Base-by-base conservation (phyloP, 192 early-diverging fungal genomes). In the Backusella morwellensis region DNA sequence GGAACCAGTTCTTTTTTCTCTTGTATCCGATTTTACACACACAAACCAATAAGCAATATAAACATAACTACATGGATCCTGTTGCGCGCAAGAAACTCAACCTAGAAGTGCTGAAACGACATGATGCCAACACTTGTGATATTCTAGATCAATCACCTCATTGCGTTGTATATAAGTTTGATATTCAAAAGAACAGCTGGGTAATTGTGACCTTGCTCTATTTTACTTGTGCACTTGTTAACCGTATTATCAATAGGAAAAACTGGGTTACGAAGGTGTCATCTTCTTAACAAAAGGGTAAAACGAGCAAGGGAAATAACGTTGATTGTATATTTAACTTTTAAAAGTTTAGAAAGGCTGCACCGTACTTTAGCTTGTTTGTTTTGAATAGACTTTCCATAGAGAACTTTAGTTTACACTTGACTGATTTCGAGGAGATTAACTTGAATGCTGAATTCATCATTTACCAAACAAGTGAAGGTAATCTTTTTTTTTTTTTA, bases 161-260 rank as follows among this genome's bases (percentile, higher is more conserved):
- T 81, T 94, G 93, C 26, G 95, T 96, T 36, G 90, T 97, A 12
- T 98, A 98, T 86, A 90, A 93, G 72, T 97, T 97, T 86, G 92
- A 95, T 73, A 82, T 86, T 54, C 83, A 77, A 29, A 85, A 81
- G 23, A 82, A 89, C 75, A 81, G 90, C 17, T 98, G 96, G 96
- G 96, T 96, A 92, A 73, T 44, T 44, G 89, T 36, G 36, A 52
- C 11, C 23, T 26, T 21, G 21, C 11, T 26, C 4, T 23, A 32
- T 32, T 3, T 34, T 44, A 44, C 42, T 44, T 44, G 12, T 44
- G 2, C 14, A 44, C 15, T 44, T 17, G 14, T 15, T 44, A 17
- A 44, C 12, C 4, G 4, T 4, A 4, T 15, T 14, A 44, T 44
- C 12, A 32, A 41, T 85, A 97, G 97, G 92, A 89, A 76, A 97